Base-by-base conservation (phyloP, 2,329 filamentous ascomycete species). In the Exophiala dermatitidis region DNA sequence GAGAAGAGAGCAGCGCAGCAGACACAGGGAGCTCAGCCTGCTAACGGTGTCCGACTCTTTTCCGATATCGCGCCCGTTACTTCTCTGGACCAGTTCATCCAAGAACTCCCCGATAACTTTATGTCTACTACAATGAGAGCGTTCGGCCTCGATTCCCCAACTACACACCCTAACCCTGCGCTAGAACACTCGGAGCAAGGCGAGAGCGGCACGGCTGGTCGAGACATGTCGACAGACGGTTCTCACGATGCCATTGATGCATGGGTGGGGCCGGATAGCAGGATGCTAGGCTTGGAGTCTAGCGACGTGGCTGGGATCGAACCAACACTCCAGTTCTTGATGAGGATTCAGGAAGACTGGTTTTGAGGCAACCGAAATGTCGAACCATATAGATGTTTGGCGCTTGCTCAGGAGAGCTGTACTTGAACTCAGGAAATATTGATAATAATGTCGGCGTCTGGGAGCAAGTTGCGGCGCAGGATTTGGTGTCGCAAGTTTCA, bases 1-100 rank as follows among this genome's bases (percentile, higher is more conserved):
- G 72, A 73, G 8, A 77, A 76, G 41, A 72, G 81, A 46, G 71
- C 74, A 40, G 74, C 74, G 51, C 79, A 81, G 50, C 63, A 66
- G 43, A 57, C 66, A 31, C 54, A 63, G 30, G 29, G 51, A 37
- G 54, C 26, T 44, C 38, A 58, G 50, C 33, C 10, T 42, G 5
- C 45, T 48, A n/a, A 50, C 36, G 34, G 19, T 32, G 19, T 41
- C 36, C 46, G 32, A 19, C 37, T 46, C 3, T 55, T 52, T 29
- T 10, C 48, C 4, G 50, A 59, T 34, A 5, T 53, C 8, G 26
- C 31, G 19, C 41, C 32, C 12, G 38, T 53, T 10, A 54, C 57
- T 19, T 47, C 51, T 2, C 43, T 53, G 51, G 46, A 59, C 31
- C 46, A 42, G 7, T 57, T 50, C 9, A 49, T 56, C 44, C 48